These are phyloP conservation scores for Xerocomus brunneocitrinus DNA, from an alignment of 768 basidiomycete genomes.

Conservation along the genomic window DNA sequence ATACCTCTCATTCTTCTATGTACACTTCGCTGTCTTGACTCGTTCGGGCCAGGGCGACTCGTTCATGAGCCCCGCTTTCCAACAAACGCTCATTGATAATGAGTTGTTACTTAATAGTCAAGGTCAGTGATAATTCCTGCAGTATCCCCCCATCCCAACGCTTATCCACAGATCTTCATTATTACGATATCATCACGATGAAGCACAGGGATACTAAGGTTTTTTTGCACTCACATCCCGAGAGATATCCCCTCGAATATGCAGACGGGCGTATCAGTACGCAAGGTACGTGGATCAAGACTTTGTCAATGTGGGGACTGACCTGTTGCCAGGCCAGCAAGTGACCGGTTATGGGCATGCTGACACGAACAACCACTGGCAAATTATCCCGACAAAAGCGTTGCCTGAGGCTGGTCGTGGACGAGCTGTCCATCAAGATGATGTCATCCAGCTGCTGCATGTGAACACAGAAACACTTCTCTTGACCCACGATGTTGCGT, in stretches of 20 bases:
- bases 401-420: constrained; percentile 92
- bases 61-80: constrained; percentile 98
- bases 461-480: constrained; percentile 78
- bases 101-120: constrained; percentile 89
- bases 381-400: constrained; percentile 90
- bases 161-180: constrained; percentile 74
- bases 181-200: constrained; percentile 83
- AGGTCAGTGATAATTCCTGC: constrained; percentile 48
- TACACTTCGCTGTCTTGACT: constrained; percentile 86
- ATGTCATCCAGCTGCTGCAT: constrained; percentile 85
- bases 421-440: constrained; percentile 85
- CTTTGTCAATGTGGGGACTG: neutral
- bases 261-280: constrained; percentile 94
- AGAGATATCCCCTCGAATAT: constrained; percentile 88
- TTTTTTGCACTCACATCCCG: constrained; percentile 89
- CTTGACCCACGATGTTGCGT: constrained; percentile 96
- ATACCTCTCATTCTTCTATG: constrained; percentile 93
- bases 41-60: constrained; percentile 89
- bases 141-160: neutral
- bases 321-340: constrained; percentile 66
- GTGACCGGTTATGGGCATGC: constrained; percentile 94
- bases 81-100: constrained; percentile 90
- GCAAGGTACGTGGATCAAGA: constrained; percentile 51
- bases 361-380: constrained; percentile 95
- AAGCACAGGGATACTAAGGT: constrained; percentile 92